Evolutionary conservation across 345 rosid species (phyloP), one percentile per base, ranked within the genome.

Genomic region (Kernera saxatilis): DNA sequence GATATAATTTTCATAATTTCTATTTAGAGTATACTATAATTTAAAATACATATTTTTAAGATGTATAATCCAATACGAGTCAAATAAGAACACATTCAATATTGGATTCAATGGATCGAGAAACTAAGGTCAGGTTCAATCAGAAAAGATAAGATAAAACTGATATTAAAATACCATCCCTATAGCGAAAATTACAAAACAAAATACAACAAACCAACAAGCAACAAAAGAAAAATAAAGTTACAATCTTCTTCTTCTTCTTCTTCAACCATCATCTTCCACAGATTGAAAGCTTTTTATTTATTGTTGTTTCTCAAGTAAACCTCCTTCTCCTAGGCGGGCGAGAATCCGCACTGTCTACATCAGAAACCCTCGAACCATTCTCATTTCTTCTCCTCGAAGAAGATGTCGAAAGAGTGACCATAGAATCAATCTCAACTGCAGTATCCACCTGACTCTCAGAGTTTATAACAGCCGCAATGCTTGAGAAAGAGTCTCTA

Each of bases 401-500:
- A 54, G 96, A 82, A 43, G 92, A 91, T 30, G 93, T 90, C 14
- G 97, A 88, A 30, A 86, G 91, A 64, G 97, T 82, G 2, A 82
- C 95, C 87, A 83, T 71, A 43, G 97, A 91, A 80, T 91, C 93
- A 27, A 87, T 91, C 82, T 91, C 97, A 49, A 82, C 84, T 0
- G 97, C 95, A 21, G 87, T 87, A 83, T 91, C 97, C 72, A 89
- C 75, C 66, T 86, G 96, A 79, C 87, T 82, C 72, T 86, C 97
- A 0, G 97, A 88, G 86, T 91, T 87, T 76, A 91, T 91, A 25
- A 79, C 93, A 60, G 96, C 95, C 64, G 88, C 88, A 52, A 89
- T 81, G 77, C 97, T 91, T 55, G 97, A 91, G 81, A 88, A 84
- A 10, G 97, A 91, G 78, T 89, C 97, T 57, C 92, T 86, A 80